Percentiles rank a stretch among this genome's conserved stretches.
These are phyloP conservation scores for Diaporthe sp. DNA, from an alignment of 2,329 filamentous ascomycete genomes.

Conservation along the genomic window DNA sequence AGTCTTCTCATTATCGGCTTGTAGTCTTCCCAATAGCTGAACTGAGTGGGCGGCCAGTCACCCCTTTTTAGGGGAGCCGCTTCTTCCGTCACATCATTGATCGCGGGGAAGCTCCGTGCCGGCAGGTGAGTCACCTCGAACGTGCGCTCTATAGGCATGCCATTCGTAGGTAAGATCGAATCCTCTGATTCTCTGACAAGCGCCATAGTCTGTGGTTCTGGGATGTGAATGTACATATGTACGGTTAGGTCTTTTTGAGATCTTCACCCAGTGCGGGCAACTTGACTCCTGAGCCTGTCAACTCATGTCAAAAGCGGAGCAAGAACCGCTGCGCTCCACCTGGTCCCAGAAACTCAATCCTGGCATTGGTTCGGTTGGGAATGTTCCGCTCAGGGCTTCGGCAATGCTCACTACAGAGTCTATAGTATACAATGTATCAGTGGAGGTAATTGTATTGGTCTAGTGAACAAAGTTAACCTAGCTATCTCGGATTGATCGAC, in stretches of 20 bases:
- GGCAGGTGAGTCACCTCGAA: not conserved
- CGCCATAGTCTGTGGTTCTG: not conserved
- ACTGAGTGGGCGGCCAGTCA: not conserved
- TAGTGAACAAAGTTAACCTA: too few species aligned
- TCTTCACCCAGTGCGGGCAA: not conserved
- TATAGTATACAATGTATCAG: too few species aligned
- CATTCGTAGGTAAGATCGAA: not conserved
- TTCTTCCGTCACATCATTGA: not conserved
- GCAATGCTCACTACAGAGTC: too few species aligned
- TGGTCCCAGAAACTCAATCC: not conserved
- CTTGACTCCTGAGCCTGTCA: not conserved
- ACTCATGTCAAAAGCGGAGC: not conserved
- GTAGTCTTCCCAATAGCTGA: not conserved
- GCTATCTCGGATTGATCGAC: too few species aligned
- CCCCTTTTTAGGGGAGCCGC: not conserved
- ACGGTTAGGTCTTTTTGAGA: not conserved
- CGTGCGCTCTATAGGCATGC: not conserved
- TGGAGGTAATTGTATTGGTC: too few species aligned
- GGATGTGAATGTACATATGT: not conserved
- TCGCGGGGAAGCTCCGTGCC: not conserved
- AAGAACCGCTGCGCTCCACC: not conserved
- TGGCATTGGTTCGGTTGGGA: too few species aligned
- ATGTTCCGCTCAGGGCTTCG: too few species aligned
- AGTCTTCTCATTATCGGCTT: conserved; percentile 5
- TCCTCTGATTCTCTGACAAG: not conserved